phyloP scores from a whole-genome alignment of 805 yeast species.

The Candida sanyiensis region DNA sequence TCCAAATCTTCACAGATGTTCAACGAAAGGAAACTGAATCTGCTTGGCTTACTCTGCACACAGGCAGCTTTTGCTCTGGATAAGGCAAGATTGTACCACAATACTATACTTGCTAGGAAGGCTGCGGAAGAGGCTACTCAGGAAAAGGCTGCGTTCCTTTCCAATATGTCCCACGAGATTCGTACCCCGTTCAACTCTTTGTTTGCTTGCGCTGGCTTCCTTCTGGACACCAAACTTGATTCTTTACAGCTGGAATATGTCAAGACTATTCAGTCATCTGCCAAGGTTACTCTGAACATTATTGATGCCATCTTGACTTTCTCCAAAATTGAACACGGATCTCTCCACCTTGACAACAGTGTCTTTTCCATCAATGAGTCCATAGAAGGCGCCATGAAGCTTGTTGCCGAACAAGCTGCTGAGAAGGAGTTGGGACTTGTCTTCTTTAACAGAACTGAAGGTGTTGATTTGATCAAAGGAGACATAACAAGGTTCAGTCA shows the following conservation, averaged over 20 bases:
- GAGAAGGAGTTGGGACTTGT: conserved; percentile 77
- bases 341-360: conserved; percentile 88
- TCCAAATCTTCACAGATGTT: too few species aligned
- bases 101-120: too few species aligned
- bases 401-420: conserved; percentile 83
- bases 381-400: conserved; percentile 83
- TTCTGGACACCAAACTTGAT: conserved; percentile 81
- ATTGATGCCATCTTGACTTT: conserved; percentile 89
- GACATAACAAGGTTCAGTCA: conserved; percentile 85
- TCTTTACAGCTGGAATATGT: conserved; percentile 91
- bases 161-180: conserved; percentile 83
- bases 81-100: too few species aligned
- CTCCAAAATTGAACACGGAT: conserved; percentile 87
- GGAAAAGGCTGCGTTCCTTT: conserved; percentile 84
- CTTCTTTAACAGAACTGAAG: conserved; percentile 76
- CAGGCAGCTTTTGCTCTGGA: too few species aligned
- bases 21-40: too few species aligned
- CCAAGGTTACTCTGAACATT: conserved; percentile 77
- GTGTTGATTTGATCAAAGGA: conserved; percentile 82
- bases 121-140: conserved; percentile 89
- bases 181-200: conserved; percentile 92
- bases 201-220: conserved; percentile 86
- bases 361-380: conserved; percentile 83
- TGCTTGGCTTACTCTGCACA: too few species aligned
- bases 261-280: conserved; percentile 81